Conservation (phyloP, 2,329 filamentous ascomycete species). For the Ciborinia camelliae region DNA sequence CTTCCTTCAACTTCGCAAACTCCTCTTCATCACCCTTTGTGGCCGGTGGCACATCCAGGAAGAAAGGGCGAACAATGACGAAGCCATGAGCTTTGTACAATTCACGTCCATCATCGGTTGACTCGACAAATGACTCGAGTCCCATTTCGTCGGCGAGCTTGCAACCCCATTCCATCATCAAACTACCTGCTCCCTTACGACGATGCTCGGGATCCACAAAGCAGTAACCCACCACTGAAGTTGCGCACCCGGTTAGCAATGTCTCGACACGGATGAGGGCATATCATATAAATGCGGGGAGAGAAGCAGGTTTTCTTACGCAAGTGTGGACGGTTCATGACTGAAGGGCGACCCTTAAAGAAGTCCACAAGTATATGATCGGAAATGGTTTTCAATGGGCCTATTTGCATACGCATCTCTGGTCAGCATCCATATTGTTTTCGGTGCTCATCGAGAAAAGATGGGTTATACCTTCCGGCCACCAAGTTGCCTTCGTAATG, state of each 20-base stretch:
- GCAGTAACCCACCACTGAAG: not conserved
- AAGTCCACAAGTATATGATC: not conserved
- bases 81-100: constrained; percentile 4
- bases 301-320: not conserved
- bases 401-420: not conserved
- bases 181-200: not conserved
- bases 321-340: constrained; percentile 5
- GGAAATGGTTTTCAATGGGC: not conserved
- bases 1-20: not conserved
- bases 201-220: constrained; percentile 1
- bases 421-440: not conserved
- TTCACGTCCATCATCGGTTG: not conserved
- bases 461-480: not conserved
- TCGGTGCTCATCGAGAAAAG: not conserved
- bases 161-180: not conserved
- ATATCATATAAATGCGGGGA: not conserved
- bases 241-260: not conserved
- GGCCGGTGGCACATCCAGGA: not conserved
- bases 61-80: not conserved
- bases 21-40: not conserved
- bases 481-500: not conserved
- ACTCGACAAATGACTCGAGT: not conserved
- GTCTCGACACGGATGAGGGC: accelerated
- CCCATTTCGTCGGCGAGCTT: constrained; percentile 12
- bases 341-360: not conserved